Evolutionary conservation across 148 eudicot species (phyloP).

Genomic region (Spergularia marina): DNA sequence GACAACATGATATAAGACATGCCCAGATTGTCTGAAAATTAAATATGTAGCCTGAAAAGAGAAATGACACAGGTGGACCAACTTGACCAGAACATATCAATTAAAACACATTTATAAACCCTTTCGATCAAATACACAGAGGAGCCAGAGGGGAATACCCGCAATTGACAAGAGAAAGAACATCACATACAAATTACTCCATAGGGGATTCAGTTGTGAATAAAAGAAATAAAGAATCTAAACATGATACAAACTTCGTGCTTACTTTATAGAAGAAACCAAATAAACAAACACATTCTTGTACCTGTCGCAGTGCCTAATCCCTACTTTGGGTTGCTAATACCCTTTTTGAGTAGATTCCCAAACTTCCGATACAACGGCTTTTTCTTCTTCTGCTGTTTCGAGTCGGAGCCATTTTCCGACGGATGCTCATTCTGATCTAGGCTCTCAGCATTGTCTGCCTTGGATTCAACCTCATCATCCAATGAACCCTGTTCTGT

Average conservation of each 20-base stretch:
- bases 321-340: conserved; percentile 53
- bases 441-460: conserved; percentile 45
- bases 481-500: conserved; percentile 65
- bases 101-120: conserved; percentile 23
- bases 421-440: conserved; percentile 52
- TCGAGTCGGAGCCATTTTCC: conserved; percentile 59
- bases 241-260: conserved; percentile 42
- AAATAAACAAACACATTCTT: conserved; percentile 36
- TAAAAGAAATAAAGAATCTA: conserved; percentile 33
- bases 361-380: conserved; percentile 77
- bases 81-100: conserved; percentile 17
- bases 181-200: conserved; percentile 35
- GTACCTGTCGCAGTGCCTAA: conserved; percentile 26
- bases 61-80: conserved; percentile 7
- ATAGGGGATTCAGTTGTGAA: conserved; percentile 8
- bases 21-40: no score
- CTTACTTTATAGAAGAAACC: conserved; percentile 26
- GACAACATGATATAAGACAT: not conserved
- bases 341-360: conserved; percentile 73
- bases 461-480: conserved; percentile 63
- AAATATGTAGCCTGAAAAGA: not conserved
- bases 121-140: conserved; percentile 20
- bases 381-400: conserved; percentile 79
- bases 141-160: not conserved
- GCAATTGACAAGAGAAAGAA: not conserved